Evolutionary conservation across 163 green algal genomes (phyloP).

Genomic region (Scenedesmus sp.): DNA sequence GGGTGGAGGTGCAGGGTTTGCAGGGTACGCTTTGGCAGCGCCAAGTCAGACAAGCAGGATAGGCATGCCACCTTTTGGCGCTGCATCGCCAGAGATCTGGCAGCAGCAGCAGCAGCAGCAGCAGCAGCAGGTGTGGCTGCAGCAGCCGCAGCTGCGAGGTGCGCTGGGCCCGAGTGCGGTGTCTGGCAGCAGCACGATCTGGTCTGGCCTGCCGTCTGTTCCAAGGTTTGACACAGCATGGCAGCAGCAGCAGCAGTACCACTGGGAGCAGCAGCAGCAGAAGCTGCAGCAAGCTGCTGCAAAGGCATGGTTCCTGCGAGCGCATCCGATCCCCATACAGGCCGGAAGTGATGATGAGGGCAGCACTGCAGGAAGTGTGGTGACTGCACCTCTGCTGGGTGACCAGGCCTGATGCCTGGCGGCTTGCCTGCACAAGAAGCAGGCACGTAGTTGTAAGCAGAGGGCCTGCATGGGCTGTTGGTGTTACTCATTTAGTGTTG

Average conservation of each 20-base stretch:
- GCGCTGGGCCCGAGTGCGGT: background rate
- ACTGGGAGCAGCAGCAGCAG: background rate
- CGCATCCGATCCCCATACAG: background rate
- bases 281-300: background rate
- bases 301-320: background rate
- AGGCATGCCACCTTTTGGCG: background rate
- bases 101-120: background rate
- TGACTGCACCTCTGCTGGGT: background rate
- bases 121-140: background rate
- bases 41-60: background rate
- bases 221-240: background rate
- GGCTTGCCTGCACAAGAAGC: background rate
- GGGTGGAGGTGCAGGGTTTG: background rate
- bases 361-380: background rate
- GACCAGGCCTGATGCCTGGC: background rate
- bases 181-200: background rate
- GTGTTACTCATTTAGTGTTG: no score
- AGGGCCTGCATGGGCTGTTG: no score
- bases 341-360: background rate
- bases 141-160: background rate
- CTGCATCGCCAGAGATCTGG: background rate
- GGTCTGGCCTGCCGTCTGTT: background rate
- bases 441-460: no score
- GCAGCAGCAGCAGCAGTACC: background rate
- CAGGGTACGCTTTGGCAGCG: background rate